Evolutionary conservation across 768 basidiomycete genomes (phyloP).

Genomic region (Phanerodontia chrysosporium): DNA sequence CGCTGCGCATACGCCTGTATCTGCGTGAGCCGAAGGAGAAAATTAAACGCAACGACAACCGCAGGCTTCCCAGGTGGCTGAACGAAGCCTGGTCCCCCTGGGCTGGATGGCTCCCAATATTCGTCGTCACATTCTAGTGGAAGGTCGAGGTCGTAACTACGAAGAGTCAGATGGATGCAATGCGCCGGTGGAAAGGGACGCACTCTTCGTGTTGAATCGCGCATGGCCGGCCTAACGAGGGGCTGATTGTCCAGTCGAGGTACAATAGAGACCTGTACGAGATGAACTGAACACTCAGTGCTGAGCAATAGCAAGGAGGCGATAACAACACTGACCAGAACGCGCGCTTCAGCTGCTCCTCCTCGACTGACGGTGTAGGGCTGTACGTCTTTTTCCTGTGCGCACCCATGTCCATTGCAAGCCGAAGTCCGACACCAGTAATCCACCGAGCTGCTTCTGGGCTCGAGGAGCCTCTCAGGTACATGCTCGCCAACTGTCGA

Average conservation of each 20-base stretch:
- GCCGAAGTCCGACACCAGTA: slow-evolving; percentile 44
- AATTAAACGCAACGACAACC: slow-evolving; percentile 53
- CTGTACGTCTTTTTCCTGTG: slow-evolving; percentile 62
- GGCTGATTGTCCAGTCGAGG: slow-evolving; percentile 40
- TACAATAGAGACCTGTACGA: slow-evolving; percentile 37
- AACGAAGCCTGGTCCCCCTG: slow-evolving; percentile 42
- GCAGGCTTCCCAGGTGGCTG: slow-evolving; percentile 58
- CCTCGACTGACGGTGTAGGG: slow-evolving; percentile 41
- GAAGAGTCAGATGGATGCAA: background rate
- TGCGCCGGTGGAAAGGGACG: slow-evolving; percentile 18
- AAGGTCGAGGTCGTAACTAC: slow-evolving; percentile 49
- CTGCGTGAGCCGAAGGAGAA: slow-evolving; percentile 55
- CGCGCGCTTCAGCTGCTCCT: slow-evolving; percentile 74
- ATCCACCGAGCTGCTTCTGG: slow-evolving; percentile 27
- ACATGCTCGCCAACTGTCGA: slow-evolving; percentile 13
- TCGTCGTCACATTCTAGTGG: slow-evolving; percentile 77
- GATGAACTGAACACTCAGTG: background rate
- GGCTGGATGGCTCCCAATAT: slow-evolving; percentile 60
- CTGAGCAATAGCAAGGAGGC: background rate
- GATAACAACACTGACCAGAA: slow-evolving; percentile 54
- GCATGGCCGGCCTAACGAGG: slow-evolving; percentile 54
- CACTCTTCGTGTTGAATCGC: slow-evolving; percentile 68
- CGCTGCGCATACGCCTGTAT: slow-evolving; percentile 61
- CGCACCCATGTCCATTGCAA: slow-evolving; percentile 63
- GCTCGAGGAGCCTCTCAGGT: slow-evolving; percentile 21